Conservation (phyloP, 1,284 basidiomycete species). For the Coriolopsis trogii region DNA sequence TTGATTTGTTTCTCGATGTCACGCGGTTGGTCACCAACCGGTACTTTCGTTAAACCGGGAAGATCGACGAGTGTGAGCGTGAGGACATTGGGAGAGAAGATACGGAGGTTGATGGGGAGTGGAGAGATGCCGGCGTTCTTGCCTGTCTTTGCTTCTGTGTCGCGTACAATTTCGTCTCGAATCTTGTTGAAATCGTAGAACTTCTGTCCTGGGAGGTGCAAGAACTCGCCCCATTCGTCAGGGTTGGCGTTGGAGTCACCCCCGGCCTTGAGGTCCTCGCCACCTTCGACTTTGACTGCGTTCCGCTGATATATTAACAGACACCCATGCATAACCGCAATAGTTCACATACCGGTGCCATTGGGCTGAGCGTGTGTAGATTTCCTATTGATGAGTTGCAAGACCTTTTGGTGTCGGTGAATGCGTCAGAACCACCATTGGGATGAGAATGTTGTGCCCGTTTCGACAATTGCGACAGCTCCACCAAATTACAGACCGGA, state of each 20-base stretch:
- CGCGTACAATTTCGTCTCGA: conserved; percentile 92
- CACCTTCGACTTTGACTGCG: conserved; percentile 17
- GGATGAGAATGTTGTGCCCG: no score
- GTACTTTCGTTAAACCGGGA: conserved; percentile 95
- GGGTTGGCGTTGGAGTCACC: conserved; percentile 76
- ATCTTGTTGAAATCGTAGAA: conserved; percentile 98
- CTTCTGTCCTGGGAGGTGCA: conserved; percentile 95
- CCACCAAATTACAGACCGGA: no score
- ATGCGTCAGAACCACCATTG: no score
- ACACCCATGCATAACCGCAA: neutral
- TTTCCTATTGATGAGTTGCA: conserved; percentile 92
- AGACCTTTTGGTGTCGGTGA: conserved; percentile 62
- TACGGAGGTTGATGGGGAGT: conserved; percentile 94
- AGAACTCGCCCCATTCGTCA: conserved; percentile 98
- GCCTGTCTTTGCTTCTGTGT: conserved; percentile 98
- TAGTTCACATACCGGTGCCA: conserved; percentile 41
- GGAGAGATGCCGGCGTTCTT: conserved; percentile 97
- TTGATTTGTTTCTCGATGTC: conserved; percentile 98
- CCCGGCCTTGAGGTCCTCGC: conserved; percentile 22
- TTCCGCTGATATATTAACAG: conserved; percentile 2
- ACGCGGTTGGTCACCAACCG: conserved; percentile 97
- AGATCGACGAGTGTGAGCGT: conserved; percentile 97
- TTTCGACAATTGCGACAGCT: no score
- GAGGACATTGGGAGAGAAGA: conserved; percentile 96
- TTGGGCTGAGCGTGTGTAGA: conserved; percentile 51